Evolutionary conservation across 2,329 filamentous ascomycete genomes (phyloP).

Genomic region (Botryotinia convoluta): DNA sequence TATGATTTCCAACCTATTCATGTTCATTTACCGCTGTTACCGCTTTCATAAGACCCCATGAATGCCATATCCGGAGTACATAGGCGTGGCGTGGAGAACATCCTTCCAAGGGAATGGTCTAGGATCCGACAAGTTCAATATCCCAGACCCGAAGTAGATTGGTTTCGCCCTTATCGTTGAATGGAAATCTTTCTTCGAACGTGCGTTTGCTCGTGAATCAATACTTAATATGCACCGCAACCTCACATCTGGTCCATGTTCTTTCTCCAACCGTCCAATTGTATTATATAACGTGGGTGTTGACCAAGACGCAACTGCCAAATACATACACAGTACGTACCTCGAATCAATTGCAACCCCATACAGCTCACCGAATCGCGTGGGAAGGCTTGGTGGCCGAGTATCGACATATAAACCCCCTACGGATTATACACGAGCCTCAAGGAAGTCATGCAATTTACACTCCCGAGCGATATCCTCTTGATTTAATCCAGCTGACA

Average conservation of each 20-base stretch:
- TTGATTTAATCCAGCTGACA: constrained; percentile 9
- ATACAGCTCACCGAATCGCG: background rate
- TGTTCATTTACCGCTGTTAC: background rate
- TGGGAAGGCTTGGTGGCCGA: background rate
- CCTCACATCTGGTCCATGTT: background rate
- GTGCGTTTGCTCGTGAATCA: constrained; percentile 6
- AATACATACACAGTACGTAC: background rate
- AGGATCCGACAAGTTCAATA: background rate
- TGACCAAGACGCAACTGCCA: background rate
- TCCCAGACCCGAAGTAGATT: constrained; percentile 1
- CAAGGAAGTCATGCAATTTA: background rate
- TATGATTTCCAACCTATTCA: background rate
- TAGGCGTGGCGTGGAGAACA: constrained; percentile 1
- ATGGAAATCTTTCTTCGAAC: constrained; percentile 4
- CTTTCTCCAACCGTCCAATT: background rate
- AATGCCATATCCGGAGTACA: background rate
- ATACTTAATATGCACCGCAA: constrained; percentile 5
- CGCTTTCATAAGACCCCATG: background rate
- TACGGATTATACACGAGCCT: background rate
- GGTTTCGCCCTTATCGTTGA: constrained; percentile 12
- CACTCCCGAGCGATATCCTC: background rate
- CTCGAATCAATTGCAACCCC: too few relatives aligned
- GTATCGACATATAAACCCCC: background rate
- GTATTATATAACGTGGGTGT: background rate
- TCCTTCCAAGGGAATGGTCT: background rate